phyloP scores from a whole-genome alignment of 345 rosid genomes.

The Eucalyptus erythrocorys region DNA sequence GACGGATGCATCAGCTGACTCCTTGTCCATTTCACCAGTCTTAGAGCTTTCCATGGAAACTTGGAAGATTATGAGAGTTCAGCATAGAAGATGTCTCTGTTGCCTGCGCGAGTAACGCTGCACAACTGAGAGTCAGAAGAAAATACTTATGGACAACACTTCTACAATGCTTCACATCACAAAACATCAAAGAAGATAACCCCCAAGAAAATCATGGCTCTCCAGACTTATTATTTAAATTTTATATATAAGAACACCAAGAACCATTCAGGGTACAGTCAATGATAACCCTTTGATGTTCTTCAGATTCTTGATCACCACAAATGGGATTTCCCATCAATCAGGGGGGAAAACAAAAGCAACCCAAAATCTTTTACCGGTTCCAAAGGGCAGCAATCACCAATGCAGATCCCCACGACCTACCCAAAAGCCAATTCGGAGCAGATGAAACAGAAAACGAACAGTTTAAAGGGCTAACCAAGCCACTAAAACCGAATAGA shows the following conservation, averaged over 20 bases:
- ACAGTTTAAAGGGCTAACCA: neutral
- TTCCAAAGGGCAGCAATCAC: neutral
- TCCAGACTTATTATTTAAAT: neutral
- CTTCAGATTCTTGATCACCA: neutral
- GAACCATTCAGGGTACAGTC: neutral
- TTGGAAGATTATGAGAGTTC: neutral
- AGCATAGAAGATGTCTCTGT: neutral
- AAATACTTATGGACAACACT: neutral
- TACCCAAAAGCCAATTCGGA: neutral
- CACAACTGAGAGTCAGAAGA: neutral
- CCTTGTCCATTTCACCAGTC: slow-evolving; percentile 24
- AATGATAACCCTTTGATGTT: neutral
- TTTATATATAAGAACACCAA: neutral
- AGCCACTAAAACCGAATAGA: neutral
- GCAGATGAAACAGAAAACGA: neutral
- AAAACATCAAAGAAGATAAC: neutral
- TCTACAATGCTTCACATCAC: neutral
- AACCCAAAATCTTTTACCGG: neutral
- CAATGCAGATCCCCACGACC: neutral
- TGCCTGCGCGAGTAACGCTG: neutral
- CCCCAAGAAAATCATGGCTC: neutral
- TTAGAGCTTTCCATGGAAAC: neutral
- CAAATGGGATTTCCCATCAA: neutral
- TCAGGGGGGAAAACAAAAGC: neutral
- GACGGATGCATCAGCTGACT: slow-evolving; percentile 30